Evolutionary conservation across 1,284 basidiomycete species (phyloP).

Genomic region (Ustilago hordei): DNA sequence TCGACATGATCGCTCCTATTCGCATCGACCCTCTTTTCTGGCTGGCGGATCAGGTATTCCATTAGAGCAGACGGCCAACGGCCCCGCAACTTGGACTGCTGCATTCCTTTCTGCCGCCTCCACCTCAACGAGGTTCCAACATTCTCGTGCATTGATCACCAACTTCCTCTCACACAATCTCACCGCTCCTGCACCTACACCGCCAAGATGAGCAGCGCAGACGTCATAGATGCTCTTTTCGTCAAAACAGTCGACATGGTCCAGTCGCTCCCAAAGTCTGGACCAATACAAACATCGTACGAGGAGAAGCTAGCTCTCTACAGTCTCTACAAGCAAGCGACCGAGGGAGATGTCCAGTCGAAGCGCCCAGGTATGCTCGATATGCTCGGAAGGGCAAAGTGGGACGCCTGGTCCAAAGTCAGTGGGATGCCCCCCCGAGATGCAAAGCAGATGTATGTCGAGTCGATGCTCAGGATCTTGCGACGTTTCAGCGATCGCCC

Average conservation of each 20-base stretch:
- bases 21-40: background rate
- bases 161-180: background rate
- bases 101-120: background rate
- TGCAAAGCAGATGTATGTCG: slow-evolving; percentile 90
- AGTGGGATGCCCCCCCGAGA: slow-evolving; percentile 81
- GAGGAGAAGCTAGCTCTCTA: slow-evolving; percentile 97
- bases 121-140: background rate
- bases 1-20: background rate
- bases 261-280: slow-evolving; percentile 87
- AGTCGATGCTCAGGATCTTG: slow-evolving; percentile 84
- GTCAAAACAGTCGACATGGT: slow-evolving; percentile 94
- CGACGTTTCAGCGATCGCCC: slow-evolving; percentile 86
- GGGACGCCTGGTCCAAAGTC: slow-evolving; percentile 96
- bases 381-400: slow-evolving; percentile 92
- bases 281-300: slow-evolving; percentile 94
- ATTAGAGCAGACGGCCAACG: background rate
- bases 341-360: slow-evolving; percentile 84
- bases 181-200: background rate
- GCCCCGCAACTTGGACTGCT: background rate
- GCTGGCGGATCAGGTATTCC: background rate
- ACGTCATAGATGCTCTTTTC: slow-evolving; percentile 76
- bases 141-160: background rate
- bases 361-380: slow-evolving; percentile 89
- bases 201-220: slow-evolving; percentile 64
- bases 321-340: slow-evolving; percentile 74